phyloP scores from a whole-genome alignment of 768 basidiomycete species.

The Lactifluus hygrophoroides region DNA sequence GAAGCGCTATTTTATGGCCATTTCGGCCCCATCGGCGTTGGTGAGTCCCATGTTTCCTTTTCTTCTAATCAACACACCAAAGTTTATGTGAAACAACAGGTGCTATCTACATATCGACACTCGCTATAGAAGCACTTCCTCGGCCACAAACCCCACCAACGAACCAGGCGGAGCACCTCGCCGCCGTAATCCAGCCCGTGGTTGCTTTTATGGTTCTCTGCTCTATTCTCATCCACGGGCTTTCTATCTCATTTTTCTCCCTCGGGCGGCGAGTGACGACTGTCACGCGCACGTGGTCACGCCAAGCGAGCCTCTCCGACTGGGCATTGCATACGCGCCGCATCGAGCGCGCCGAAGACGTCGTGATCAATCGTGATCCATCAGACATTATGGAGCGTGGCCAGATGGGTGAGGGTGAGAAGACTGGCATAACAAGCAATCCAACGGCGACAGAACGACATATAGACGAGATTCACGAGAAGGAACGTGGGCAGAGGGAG shows the following conservation, averaged over 20 bases:
- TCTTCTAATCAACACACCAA: not conserved
- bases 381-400: conserved; percentile 44
- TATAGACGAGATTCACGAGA: conserved; percentile 18
- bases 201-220: conserved; percentile 91
- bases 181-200: conserved; percentile 80
- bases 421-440: not conserved
- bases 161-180: conserved; percentile 55
- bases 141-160: conserved; percentile 36
- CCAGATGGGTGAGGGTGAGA: conserved; percentile 25
- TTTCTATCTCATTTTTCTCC: conserved; percentile 93
- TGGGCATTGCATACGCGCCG: conserved; percentile 75
- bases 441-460: conserved; percentile 16
- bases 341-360: conserved; percentile 62
- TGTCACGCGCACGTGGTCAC: conserved; percentile 85
- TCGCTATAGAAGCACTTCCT: conserved; percentile 58
- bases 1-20: conserved; percentile 95
- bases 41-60: conserved; percentile 28
- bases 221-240: conserved; percentile 80
- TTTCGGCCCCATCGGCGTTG: conserved; percentile 84
- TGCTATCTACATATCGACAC: conserved; percentile 88
- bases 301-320: conserved; percentile 59
- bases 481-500: conserved; percentile 20
- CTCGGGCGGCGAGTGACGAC: conserved; percentile 87
- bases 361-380: conserved; percentile 79
- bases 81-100: conserved; percentile 34